Percentiles rank a stretch among this genome's conserved stretches.
phyloP scores from a whole-genome alignment of 2,329 filamentous ascomycete genomes.

The Botrytis byssoidea region DNA sequence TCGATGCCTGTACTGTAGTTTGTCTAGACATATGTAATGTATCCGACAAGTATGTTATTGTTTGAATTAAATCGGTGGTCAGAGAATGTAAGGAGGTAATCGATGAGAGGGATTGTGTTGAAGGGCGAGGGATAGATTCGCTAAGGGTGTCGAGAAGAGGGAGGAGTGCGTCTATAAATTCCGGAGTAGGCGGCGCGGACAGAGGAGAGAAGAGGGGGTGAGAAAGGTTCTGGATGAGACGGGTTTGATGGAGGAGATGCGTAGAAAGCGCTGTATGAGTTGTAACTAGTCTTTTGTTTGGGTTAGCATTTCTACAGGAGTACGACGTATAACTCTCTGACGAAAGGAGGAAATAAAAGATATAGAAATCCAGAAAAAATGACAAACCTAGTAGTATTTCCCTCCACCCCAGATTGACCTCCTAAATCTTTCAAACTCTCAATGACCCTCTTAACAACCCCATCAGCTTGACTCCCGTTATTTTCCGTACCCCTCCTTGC shows the following conservation, averaged over 20 bases:
- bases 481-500: constrained; percentile 64
- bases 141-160: constrained; percentile 65
- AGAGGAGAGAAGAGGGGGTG: constrained; percentile 70
- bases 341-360: not conserved
- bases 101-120: constrained; percentile 62
- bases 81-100: constrained; percentile 67
- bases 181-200: constrained; percentile 59
- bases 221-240: constrained; percentile 70
- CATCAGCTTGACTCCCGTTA: constrained; percentile 63
- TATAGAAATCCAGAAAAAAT: not conserved
- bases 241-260: constrained; percentile 72
- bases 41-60: constrained; percentile 83
- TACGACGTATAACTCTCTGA: not conserved
- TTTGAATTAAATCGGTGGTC: constrained; percentile 72
- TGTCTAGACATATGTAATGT: constrained; percentile 93
- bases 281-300: constrained; percentile 61
- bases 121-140: constrained; percentile 64
- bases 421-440: constrained; percentile 70
- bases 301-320: constrained; percentile 19
- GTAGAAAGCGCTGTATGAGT: constrained; percentile 72
- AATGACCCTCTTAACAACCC: constrained; percentile 66
- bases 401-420: constrained; percentile 70
- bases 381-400: constrained; percentile 65
- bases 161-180: constrained; percentile 66
- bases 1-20: constrained; percentile 75